Conservation (phyloP, 352 stramenopile genomes). For the Thalassiosira exigua region DNA sequence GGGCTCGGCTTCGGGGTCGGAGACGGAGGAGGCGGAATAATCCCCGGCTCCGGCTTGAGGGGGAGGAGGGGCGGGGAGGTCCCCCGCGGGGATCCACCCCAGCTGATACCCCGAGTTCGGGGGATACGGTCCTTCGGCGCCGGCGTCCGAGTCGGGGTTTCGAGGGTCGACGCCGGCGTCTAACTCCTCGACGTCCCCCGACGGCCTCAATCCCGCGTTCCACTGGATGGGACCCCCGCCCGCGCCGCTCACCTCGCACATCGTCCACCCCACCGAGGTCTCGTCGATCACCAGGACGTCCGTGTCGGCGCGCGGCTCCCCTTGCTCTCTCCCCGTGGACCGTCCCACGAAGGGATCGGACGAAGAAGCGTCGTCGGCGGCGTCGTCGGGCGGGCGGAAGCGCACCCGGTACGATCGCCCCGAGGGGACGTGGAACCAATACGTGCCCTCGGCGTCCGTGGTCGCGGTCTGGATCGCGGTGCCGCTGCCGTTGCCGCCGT, state of each 20-base stretch:
- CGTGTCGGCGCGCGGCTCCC: too few relatives aligned
- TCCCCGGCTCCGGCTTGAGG: too few relatives aligned
- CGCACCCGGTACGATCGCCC: constrained; percentile 18
- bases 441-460: constrained; percentile 24
- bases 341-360: too few relatives aligned
- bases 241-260: constrained; percentile 10
- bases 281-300: too few relatives aligned
- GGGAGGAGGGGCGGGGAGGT: not conserved
- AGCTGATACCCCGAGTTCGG: too few relatives aligned
- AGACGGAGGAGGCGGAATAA: too few relatives aligned
- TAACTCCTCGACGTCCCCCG: too few relatives aligned
- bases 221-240: constrained; percentile 27
- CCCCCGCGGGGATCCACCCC: too few relatives aligned
- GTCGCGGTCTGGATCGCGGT: not conserved
- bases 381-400: constrained; percentile 17
- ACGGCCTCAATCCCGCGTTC: constrained; percentile 47
- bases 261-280: constrained; percentile 32
- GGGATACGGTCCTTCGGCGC: too few relatives aligned
- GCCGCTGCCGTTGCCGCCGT: not conserved
- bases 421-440: constrained; percentile 26
- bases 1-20: not conserved
- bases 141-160: too few relatives aligned
- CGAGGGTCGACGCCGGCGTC: too few relatives aligned
- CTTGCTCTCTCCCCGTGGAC: too few relatives aligned
- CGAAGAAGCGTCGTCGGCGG: constrained; percentile 13